Base-by-base conservation (phyloP, 495 filamentous ascomycete genomes). In the Penicillium silybi region DNA sequence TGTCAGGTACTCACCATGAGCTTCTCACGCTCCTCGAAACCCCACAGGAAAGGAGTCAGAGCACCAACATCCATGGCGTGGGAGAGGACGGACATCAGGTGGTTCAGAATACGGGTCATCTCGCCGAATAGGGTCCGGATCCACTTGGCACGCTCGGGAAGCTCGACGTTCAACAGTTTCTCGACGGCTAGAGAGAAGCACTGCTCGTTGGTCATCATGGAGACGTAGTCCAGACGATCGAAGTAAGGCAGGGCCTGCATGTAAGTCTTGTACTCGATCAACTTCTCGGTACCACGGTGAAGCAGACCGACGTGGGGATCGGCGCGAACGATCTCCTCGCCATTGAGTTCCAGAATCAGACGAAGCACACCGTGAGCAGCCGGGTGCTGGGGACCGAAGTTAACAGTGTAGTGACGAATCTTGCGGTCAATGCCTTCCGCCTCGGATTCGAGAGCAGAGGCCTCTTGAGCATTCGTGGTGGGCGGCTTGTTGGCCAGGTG, bases 201-300 rank as follows among this genome's bases (percentile, higher is more conserved):
- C 74, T 99, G 95, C 79, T 99, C 95, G 72, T 97, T 97, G 56
- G 93, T 97, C 93, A 97, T 98, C 95, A 99, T 99, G 68, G 90
- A 96, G 50, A 97, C 92, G 70, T 99, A 99, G 70, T 99, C 95
- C 69, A 99, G 76, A 54, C 95, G 88, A 76, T 99, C 95, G 67
- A 99, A 99, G 76, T 99, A 99, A 27, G 95, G 95, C 65, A 99
- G 77, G 48, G 95, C 95, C 69, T 99, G 95, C 61, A 97, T 84
- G 68, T 99, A 99, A 44, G 91, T 96, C 81, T 93, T 95, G 80
- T 99, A 99, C 78, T 99, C 95, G 70, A 97, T 97, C 76, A 99
- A 84, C 82, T 99, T 99, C 80, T 99, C 95, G 49, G 95, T 99
- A 57, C 95, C 95, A 65, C 95, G 83, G 72, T 99, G 95, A 57